phyloP scores from a whole-genome alignment of 768 basidiomycete species.

The Mycena polygramma region DNA sequence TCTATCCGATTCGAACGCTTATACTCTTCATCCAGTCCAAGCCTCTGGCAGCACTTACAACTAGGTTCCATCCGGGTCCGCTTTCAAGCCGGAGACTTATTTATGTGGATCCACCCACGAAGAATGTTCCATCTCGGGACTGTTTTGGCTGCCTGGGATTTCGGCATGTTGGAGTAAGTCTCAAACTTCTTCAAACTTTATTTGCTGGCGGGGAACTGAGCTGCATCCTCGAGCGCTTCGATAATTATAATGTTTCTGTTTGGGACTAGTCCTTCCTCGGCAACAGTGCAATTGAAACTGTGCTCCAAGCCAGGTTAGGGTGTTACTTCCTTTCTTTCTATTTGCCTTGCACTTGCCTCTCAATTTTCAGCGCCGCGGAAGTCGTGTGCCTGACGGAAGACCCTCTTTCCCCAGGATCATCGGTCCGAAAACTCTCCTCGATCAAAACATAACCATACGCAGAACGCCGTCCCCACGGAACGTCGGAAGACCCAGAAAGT shows the following conservation, averaged over 20 bases:
- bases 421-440: conserved; percentile 30
- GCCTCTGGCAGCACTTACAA: not conserved
- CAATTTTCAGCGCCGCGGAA: no score
- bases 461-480: conserved; percentile 12
- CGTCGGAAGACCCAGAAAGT: conserved; percentile 3
- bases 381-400: no score
- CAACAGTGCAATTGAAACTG: no score
- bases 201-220: no score
- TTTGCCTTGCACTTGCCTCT: no score
- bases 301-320: no score
- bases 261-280: no score
- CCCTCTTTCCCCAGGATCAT: conserved; percentile 7
- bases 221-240: no score
- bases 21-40: conserved; percentile 4
- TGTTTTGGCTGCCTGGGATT: not conserved
- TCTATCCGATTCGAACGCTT: not conserved
- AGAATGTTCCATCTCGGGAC: not conserved
- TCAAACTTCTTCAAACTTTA: not conserved
- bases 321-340: no score
- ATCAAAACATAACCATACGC: conserved; percentile 19
- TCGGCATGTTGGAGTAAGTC: not conserved
- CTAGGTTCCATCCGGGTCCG: not conserved
- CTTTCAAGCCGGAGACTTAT: conserved; percentile 6
- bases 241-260: no score
- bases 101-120: not conserved